Conservation (phyloP, 306 rosid species). For the Gynostemma pentaphyllum region DNA sequence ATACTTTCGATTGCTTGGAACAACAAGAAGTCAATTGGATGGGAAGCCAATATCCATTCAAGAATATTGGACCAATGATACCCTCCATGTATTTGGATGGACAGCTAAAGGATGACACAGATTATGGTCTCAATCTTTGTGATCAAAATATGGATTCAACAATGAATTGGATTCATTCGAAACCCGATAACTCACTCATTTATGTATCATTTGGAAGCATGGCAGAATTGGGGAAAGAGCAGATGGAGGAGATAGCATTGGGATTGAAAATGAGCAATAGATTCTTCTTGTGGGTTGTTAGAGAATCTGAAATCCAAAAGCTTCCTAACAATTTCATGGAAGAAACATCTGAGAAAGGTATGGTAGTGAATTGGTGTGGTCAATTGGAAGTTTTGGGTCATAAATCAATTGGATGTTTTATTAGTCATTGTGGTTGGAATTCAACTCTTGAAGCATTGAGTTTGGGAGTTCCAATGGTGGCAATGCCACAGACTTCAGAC, state of each 20-base stretch:
- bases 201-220: conserved; percentile 35
- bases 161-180: conserved; percentile 24
- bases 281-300: conserved; percentile 28
- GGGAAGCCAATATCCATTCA: conserved; percentile 24
- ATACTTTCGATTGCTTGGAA: not conserved
- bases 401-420: conserved; percentile 18
- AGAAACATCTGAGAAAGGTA: not conserved
- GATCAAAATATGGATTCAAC: conserved; percentile 11
- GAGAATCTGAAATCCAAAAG: conserved; percentile 9
- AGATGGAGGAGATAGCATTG: conserved; percentile 27
- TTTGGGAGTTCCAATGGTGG: conserved; percentile 21
- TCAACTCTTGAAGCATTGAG: conserved; percentile 15
- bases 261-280: conserved; percentile 22
- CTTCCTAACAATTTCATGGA: not conserved
- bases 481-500: conserved; percentile 17
- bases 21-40: conserved; percentile 4
- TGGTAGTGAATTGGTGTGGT: conserved; percentile 27
- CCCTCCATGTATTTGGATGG: conserved; percentile 43
- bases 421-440: conserved; percentile 27
- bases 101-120: conserved; percentile 19
- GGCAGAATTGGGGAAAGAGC: conserved; percentile 13
- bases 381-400: conserved; percentile 15
- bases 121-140: conserved; percentile 25
- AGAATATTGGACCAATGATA: conserved; percentile 32
- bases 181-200: conserved; percentile 15